phyloP scores from a whole-genome alignment of 2,329 filamentous ascomycete species.

The Phyllosticta citrichinensis region DNA sequence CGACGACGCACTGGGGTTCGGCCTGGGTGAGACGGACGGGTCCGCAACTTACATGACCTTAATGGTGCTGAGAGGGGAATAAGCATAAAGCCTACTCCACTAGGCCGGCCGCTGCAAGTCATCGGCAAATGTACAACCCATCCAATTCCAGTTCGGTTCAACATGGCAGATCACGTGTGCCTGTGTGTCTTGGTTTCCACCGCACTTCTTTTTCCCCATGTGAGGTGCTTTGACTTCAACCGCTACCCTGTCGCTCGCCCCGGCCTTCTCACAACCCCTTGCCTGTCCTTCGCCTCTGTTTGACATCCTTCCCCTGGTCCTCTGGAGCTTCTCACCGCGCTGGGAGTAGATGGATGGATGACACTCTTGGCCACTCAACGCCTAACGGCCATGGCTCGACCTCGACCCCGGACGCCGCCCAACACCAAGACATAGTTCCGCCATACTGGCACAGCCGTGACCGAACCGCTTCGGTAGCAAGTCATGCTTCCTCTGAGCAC shows the following conservation, averaged over 20 bases:
- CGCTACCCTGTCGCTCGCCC: background rate
- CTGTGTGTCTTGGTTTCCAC: constrained; percentile 1
- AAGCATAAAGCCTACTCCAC: background rate
- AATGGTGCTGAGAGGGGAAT: background rate
- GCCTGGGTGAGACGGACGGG: background rate
- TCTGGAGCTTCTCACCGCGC: too few relatives aligned
- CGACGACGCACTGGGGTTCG: background rate
- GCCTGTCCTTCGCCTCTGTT: constrained; percentile 1
- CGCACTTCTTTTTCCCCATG: background rate
- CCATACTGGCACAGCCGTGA: constrained; percentile 39
- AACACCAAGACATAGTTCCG: constrained; percentile 27
- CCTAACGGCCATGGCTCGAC: constrained; percentile 5
- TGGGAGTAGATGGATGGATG: constrained; percentile 31
- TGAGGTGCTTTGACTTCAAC: background rate
- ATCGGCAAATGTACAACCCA: background rate
- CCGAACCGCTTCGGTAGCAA: constrained; percentile 23
- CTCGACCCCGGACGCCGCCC: constrained; percentile 3
- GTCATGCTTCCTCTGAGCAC: constrained; percentile 22
- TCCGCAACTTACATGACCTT: background rate
- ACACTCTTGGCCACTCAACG: constrained; percentile 16
- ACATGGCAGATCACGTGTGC: constrained; percentile 1
- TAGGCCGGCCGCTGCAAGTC: background rate
- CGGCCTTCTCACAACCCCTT: constrained; percentile 3
- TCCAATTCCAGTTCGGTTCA: too few relatives aligned
- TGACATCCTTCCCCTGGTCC: background rate